Evolutionary conservation across 805 yeast genomes (phyloP).

Genomic region (Blastobotrys parvus): DNA sequence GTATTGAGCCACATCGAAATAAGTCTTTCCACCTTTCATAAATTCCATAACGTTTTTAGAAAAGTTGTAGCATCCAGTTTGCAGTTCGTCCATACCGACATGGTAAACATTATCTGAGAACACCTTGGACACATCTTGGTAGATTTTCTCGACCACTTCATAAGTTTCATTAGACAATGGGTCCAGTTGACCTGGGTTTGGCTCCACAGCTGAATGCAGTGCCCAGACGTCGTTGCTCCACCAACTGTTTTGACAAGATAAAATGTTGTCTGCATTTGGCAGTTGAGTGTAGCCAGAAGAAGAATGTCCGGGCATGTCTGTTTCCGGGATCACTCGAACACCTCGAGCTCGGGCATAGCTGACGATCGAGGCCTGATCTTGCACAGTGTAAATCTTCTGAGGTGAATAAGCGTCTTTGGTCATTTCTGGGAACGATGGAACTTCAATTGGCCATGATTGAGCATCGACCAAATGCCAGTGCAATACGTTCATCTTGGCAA

Average conservation of each 20-base stretch:
- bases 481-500: conserved; percentile 32
- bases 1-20: conserved; percentile 28
- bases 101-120: conserved; percentile 35
- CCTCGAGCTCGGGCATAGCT: conserved; percentile 31
- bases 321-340: conserved; percentile 35
- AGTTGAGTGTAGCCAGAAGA: conserved; percentile 33
- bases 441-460: conserved; percentile 35
- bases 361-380: conserved; percentile 26
- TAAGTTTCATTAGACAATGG: conserved; percentile 29
- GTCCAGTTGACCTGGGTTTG: conserved; percentile 37
- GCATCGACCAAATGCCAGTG: conserved; percentile 37
- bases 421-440: conserved; percentile 32
- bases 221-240: conserved; percentile 22
- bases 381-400: conserved; percentile 25
- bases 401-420: conserved; percentile 32
- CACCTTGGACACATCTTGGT: conserved; percentile 27
- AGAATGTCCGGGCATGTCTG: conserved; percentile 37
- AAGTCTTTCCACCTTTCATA: conserved; percentile 25
- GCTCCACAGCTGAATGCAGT: conserved; percentile 28
- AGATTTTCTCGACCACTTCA: conserved; percentile 29
- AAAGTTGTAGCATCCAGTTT: conserved; percentile 29
- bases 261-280: conserved; percentile 22
- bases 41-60: conserved; percentile 25
- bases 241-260: conserved; percentile 31
- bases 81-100: conserved; percentile 36